Evolutionary conservation across 768 basidiomycete species (phyloP), one percentile per base, ranked within the genome.

Genomic region (Phylloporus rhodoxanthus): DNA sequence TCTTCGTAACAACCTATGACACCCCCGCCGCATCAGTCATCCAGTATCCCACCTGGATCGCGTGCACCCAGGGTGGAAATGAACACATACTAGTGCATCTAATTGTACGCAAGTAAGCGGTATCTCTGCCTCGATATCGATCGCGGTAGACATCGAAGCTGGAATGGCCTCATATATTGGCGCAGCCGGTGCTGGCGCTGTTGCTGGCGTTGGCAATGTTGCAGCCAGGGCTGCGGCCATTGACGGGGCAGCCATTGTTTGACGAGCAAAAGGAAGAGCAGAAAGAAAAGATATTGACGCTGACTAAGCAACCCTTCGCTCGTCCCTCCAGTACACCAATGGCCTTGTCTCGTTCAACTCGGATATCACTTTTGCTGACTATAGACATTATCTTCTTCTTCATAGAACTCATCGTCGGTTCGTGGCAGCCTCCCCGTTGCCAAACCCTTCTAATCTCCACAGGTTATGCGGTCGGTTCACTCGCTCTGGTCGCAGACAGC

Each of bases 381-480:
- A 91, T 99, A 49, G 95, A 99, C 70, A 62, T 89, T 14, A 5
- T 84, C 42, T 97, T 91, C 75, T 92, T 96, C 66, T 77, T 91
- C 61, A 74, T 93, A 41, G 93, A 94, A 67, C 76, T 94, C 59
- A 80, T 86, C 50, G 81, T 80, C 50, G 91, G 91, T 83, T 52
- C 56, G 77, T 53, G 13, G 42, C 38, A 25, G 57, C 47, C 55
- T 48, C 10, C 51, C 43, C 56, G 20, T 52, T 55, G 32, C 53
- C 23, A 21, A 15, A 2, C 25, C 10, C 13, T 8, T 45, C 56
- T 64, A 8, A 59, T 51, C 4, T 48, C 54, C 53, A 21, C 59
- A 87, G 92, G 94, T 36, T 95, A 95, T 83, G 82, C 87, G n/a
- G 91, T 96, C 48, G 92, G 92, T 26, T 95, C 92, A 1, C 80